These are phyloP conservation scores for Spiromyces aspiralis DNA, from an alignment of 371 early-diverging fungal species.

Conservation along the genomic window DNA sequence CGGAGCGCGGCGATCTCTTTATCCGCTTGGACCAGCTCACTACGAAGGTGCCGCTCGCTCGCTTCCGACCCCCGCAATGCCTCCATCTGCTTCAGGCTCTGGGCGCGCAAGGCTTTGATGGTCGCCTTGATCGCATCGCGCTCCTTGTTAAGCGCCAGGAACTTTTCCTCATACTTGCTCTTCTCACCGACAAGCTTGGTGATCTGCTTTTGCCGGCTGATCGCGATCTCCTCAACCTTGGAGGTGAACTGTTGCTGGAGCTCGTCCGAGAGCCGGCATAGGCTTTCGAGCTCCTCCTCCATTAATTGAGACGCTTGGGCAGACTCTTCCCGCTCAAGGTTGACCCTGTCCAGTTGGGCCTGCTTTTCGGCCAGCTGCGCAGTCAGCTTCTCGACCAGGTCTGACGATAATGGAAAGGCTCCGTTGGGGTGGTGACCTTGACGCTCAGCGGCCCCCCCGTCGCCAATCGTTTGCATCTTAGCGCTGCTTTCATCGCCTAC, in stretches of 20 bases:
- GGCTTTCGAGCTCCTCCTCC: constrained; percentile 54
- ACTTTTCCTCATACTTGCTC: constrained; percentile 55
- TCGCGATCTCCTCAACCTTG: constrained; percentile 50
- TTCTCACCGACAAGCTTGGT: constrained; percentile 54
- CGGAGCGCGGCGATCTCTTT: constrained; percentile 19
- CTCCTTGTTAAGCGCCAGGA: constrained; percentile 44
- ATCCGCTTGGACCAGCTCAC: constrained; percentile 35
- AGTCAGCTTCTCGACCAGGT: neutral
- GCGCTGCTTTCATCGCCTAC: neutral
- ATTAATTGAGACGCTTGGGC: constrained; percentile 32
- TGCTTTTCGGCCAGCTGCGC: constrained; percentile 18
- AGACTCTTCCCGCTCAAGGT: constrained; percentile 23
- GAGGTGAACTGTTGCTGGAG: constrained; percentile 64
- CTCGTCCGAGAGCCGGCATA: constrained; percentile 54
- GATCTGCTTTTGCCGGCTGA: constrained; percentile 65
- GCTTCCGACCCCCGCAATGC: constrained; percentile 61
- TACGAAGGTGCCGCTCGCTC: constrained; percentile 43
- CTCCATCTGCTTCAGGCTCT: constrained; percentile 68
- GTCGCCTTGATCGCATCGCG: constrained; percentile 44
- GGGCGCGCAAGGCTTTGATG: constrained; percentile 46
- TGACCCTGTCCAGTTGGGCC: constrained; percentile 26
- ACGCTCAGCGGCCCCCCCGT: too few relatives aligned
- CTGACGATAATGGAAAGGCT: too few relatives aligned
- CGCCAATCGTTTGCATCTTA: neutral
- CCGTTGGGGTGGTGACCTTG: too few relatives aligned